Evolutionary conservation across 176 grass and related monocot species (phyloP), one percentile per base, ranked within the genome.

Genomic region (Calamus simplicifolius): DNA sequence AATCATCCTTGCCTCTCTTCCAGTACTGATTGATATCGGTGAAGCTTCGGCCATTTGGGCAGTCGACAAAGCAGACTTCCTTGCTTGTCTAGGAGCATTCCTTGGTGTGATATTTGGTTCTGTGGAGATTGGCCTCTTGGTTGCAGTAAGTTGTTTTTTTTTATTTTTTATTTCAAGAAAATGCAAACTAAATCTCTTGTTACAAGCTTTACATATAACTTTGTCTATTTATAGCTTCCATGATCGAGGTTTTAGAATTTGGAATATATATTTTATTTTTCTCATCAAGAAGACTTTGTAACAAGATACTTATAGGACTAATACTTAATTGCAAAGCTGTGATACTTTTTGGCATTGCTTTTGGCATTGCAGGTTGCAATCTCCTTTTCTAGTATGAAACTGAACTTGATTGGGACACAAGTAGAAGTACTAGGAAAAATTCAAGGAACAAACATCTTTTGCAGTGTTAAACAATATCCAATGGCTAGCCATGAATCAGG

Each of bases 1-100:
- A 48, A 97, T 98, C 38, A 98, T 98, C 18, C 73, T 98, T 6
- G 92, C 93, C 0, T 84, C 93, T 2, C 81, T 98, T 17, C 87
- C 84, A 0, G 93, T 87, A 16, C 65, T 98, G 51, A 92, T 98
- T 14, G 81, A 98, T 67, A 56, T 88, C 14, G 81, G 82, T 30
- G 84, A 92, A 75, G 87, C 84, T 21, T 72, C 16, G 63, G 85
- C 29, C 30, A 88, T 98, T 48, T 98, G 87, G 75, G 86, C 80
- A 50, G 56, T 98, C 1, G 93, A 98, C 63, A 98, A 98, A 63
- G 88, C 85, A 81, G 93, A 98, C 65, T 97, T 92, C 58, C 49
- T 97, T 12, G 82, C 67, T 57, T 97, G 93, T 50, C 21, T 85
- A 3, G 84, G 93, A 51, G 84, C 93, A 7, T 97, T 98, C 31